Evolutionary conservation across 2,329 filamentous ascomycete species (phyloP).

Genomic region (Lasiodiplodia gonubiensis): DNA sequence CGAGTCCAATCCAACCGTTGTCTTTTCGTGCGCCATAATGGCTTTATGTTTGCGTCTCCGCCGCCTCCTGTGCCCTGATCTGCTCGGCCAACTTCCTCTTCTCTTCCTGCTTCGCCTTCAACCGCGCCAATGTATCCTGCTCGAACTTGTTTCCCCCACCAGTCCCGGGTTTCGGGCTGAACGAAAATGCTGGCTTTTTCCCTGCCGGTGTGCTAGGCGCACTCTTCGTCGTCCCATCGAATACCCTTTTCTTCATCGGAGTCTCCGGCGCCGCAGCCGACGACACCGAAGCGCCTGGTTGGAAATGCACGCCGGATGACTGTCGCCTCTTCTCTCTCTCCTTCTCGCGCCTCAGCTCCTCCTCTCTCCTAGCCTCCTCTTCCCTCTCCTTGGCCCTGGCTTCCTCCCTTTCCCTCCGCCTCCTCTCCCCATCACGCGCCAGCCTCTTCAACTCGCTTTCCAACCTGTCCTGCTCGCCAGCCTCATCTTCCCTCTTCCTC

Average conservation of each 20-base stretch:
- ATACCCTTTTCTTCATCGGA: conserved; percentile 30
- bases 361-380: conserved; percentile 55
- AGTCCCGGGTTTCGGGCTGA: conserved; percentile 41
- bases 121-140: conserved; percentile 52
- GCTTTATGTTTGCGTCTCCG: not conserved
- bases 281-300: conserved; percentile 31
- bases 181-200: conserved; percentile 49
- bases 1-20: not conserved
- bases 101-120: conserved; percentile 49
- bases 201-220: conserved; percentile 41
- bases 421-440: conserved; percentile 23
- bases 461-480: conserved; percentile 56
- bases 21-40: not conserved
- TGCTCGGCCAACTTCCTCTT: conserved; percentile 52
- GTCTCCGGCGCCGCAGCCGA: conserved; percentile 1
- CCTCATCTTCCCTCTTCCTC: conserved; percentile 52
- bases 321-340: conserved; percentile 55
- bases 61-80: conserved; percentile 41
- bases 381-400: conserved; percentile 43
- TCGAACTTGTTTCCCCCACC: conserved; percentile 38
- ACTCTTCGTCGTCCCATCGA: conserved; percentile 12
- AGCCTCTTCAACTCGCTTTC: conserved; percentile 52
- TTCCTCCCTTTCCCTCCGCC: conserved; percentile 26
- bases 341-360: conserved; percentile 52
- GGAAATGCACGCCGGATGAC: conserved; percentile 45